Base-by-base conservation (phyloP, 2,329 filamentous ascomycete genomes). In the Samsoniella hepiali region DNA sequence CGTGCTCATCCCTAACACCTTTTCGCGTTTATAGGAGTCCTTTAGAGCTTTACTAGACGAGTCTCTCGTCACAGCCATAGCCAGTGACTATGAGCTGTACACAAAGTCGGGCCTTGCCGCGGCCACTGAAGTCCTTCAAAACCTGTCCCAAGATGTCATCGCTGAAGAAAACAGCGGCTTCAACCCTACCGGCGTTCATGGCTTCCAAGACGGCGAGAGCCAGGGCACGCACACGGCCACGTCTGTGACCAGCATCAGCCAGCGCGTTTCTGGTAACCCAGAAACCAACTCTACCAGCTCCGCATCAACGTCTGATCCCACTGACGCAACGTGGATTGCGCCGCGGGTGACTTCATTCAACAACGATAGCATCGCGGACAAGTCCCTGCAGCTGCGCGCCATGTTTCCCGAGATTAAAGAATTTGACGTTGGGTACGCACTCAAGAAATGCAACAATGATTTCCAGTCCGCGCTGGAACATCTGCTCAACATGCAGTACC, bases 1-100 rank as follows among this genome's bases (percentile, higher is more conserved):
- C 8, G 27, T 11, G 22, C 17, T 3, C 15, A 2, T 15, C 13
- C 22, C 40, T 62, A 38, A 62, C 31, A 6, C 22, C 3, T 7
- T 8, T 31, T 17, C 13, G 22, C 50, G 3, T 27, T 22, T 50
- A 15, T 65, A 93, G 87, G 82, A 87, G 65, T 85, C 89, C 67
- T 94, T 91, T 71, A 88, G 88, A 72, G 84, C 89, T 31, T 84
- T 88, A 22, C 76, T 97, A 47, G 93, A 97, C 68, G 85, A 92
- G 67, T 84, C 91, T 0, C 82, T 94, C 13, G 84, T 97, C 64
- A 83, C 89, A 61, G 88, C 91, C 4, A 90, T 97, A 57, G 80
- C 87, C 5, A 85, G 80, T 59, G 94, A 98, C 71, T 91, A 87
- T 74, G 84, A 93, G 68, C 77, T 93, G 22, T 72, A 76, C 3